These are phyloP conservation scores for Mycosarcoma maydis DNA, from an alignment of 1,284 basidiomycete genomes.

Conservation along the genomic window DNA sequence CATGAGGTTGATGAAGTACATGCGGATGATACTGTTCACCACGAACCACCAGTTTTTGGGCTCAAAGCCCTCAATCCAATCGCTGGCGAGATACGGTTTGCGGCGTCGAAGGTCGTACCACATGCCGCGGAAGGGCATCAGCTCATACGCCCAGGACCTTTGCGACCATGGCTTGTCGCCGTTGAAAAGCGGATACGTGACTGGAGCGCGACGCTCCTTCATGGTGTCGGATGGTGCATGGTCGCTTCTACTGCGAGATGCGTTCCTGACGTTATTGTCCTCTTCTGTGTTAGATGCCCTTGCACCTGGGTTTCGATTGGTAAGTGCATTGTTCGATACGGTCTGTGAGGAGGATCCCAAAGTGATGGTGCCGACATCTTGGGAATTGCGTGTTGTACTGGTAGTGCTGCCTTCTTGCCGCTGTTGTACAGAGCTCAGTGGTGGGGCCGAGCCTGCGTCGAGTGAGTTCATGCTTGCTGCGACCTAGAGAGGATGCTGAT, in stretches of 20 bases:
- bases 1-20: constrained; percentile 72
- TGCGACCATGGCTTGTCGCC: constrained; percentile 63
- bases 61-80: constrained; percentile 58
- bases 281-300: constrained; percentile 3
- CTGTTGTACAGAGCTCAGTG: constrained; percentile 18
- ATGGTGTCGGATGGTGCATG: neutral
- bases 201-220: constrained; percentile 5
- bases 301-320: constrained; percentile 9
- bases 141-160: constrained; percentile 59
- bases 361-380: constrained; percentile 22
- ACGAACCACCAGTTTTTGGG: constrained; percentile 55
- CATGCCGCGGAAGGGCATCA: constrained; percentile 77
- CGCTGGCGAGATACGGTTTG: constrained; percentile 74
- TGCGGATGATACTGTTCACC: constrained; percentile 49
- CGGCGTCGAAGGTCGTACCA: constrained; percentile 79
- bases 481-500: too few relatives aligned
- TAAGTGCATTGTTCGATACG: constrained; percentile 13
- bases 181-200: constrained; percentile 33
- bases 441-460: constrained; percentile 35
- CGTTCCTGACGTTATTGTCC: neutral
- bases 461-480: constrained; percentile 29
- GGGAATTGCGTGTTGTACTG: constrained; percentile 20
- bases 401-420: constrained; percentile 6
- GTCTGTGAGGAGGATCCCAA: constrained; percentile 18
- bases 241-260: neutral